A percentile compares a stretch with the other conserved stretches of the same genome.
Evolutionary conservation across 2,329 filamentous ascomycete genomes (phyloP).

Genomic region (Aureobasidium subglaciale): DNA sequence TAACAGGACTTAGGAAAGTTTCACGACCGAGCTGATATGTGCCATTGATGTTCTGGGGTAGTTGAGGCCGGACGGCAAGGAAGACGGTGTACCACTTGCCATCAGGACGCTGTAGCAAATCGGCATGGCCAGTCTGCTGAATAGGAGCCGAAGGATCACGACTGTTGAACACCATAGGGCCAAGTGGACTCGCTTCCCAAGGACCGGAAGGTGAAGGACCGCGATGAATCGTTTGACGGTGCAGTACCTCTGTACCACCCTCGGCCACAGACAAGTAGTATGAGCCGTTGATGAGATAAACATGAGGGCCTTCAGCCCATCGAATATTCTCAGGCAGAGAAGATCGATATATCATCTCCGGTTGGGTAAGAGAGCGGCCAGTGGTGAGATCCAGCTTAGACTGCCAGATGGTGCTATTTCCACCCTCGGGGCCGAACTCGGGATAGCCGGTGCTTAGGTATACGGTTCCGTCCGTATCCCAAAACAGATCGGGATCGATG

Average conservation of each 20-base stretch:
- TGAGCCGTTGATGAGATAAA: neutral
- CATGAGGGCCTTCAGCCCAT: neutral
- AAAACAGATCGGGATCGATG: conserved; percentile 2
- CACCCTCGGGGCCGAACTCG: neutral
- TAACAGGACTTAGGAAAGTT: neutral
- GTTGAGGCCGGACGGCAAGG: neutral
- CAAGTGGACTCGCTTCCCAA: neutral
- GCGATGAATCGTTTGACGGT: neutral
- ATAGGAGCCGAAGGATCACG: neutral
- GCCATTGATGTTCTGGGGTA: neutral
- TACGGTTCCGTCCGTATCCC: neutral
- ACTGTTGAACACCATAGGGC: neutral
- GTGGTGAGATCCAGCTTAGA: neutral
- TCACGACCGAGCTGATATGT: neutral
- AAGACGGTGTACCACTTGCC: neutral
- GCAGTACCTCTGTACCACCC: neutral
- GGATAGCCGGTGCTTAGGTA: neutral
- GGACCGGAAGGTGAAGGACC: neutral
- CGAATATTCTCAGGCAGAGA: neutral
- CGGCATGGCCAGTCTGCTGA: neutral
- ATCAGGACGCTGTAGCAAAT: neutral
- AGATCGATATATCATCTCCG: neutral
- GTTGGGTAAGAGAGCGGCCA: neutral
- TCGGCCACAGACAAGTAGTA: neutral
- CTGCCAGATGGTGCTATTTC: neutral